phyloP scores from a whole-genome alignment of 1,284 basidiomycete species.

The Trametes pubescens region DNA sequence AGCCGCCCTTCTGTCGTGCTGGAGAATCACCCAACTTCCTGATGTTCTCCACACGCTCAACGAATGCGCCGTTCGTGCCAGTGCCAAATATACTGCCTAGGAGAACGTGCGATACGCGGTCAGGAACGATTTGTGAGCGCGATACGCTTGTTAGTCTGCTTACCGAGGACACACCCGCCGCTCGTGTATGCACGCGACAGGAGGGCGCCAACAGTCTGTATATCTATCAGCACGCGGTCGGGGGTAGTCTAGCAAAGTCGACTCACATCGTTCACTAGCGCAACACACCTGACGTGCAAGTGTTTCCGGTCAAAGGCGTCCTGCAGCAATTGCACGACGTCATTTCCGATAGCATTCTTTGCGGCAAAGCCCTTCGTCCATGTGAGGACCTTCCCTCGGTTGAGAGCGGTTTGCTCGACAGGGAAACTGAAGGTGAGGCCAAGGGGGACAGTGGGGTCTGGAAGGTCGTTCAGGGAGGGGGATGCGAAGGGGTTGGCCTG shows the following conservation, averaged over 20 bases:
- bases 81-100: conserved; percentile 91
- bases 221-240: no score
- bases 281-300: conserved; percentile 92
- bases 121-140: not conserved
- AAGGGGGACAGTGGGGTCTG: conserved; percentile 62
- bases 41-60: conserved; percentile 88
- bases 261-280: conserved; percentile 95
- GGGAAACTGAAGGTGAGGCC: conserved; percentile 98
- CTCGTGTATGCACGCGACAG: conserved; percentile 92
- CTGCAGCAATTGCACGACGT: conserved; percentile 92
- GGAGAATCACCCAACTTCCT: conserved; percentile 79
- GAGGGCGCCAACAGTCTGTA: conserved; percentile 92
- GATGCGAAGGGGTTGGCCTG: conserved; percentile 35
- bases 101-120: not conserved
- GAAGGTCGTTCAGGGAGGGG: conserved; percentile 21
- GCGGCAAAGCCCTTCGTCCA: conserved; percentile 98
- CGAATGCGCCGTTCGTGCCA: conserved; percentile 97
- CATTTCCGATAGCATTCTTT: conserved; percentile 91
- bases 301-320: conserved; percentile 94
- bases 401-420: conserved; percentile 95
- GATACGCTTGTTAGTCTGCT: conserved; percentile 7
- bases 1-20: conserved; percentile 65
- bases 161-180: conserved; percentile 87
- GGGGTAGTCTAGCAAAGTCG: conserved; percentile 7
- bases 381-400: conserved; percentile 88